A percentile compares a stretch with the other conserved stretches of the same genome.
These are phyloP conservation scores for Boletus insuetus DNA, from an alignment of 768 basidiomycete species.

Conservation along the genomic window DNA sequence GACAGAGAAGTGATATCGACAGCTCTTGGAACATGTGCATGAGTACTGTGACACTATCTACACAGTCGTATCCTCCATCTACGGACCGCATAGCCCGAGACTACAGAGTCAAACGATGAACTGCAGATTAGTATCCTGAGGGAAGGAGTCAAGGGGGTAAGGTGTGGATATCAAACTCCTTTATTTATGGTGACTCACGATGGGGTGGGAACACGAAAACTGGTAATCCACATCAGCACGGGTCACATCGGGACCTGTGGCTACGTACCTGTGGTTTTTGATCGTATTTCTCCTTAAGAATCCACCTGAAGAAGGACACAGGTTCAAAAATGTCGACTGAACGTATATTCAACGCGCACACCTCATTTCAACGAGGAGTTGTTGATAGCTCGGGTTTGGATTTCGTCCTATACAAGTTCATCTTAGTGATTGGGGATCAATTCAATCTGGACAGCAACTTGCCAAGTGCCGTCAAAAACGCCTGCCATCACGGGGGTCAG, in stretches of 20 bases:
- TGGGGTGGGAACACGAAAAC: slow-evolving; percentile 43
- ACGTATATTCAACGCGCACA: slow-evolving; percentile 15
- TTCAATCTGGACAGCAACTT: slow-evolving; percentile 11
- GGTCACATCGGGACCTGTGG: not conserved
- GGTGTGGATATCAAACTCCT: not conserved
- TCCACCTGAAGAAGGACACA: slow-evolving; percentile 26
- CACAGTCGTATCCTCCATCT: not conserved
- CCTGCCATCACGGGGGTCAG: slow-evolving; percentile 28
- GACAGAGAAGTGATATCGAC: not conserved
- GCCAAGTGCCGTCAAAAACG: slow-evolving; percentile 60
- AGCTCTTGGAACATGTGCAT: slow-evolving; percentile 25
- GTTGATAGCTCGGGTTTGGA: slow-evolving; percentile 50
- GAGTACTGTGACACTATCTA: slow-evolving; percentile 1
- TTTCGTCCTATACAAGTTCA: slow-evolving; percentile 35
- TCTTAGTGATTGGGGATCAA: not conserved
- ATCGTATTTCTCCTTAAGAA: slow-evolving; percentile 46
- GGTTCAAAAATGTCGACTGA: not conserved
- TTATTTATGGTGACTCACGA: slow-evolving; percentile 32
- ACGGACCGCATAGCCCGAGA: no score
- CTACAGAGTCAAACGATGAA: slow-evolving; percentile 26
- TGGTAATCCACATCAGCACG: slow-evolving; percentile 12
- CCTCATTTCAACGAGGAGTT: slow-evolving; percentile 47
- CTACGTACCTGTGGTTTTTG: slow-evolving; percentile 53
- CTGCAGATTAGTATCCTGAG: slow-evolving; percentile 29
- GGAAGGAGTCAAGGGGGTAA: not conserved